Evolutionary conservation across 495 filamentous ascomycete genomes (phyloP), one percentile per base, ranked within the genome.

Genomic region (Elasticomyces elasticus): DNA sequence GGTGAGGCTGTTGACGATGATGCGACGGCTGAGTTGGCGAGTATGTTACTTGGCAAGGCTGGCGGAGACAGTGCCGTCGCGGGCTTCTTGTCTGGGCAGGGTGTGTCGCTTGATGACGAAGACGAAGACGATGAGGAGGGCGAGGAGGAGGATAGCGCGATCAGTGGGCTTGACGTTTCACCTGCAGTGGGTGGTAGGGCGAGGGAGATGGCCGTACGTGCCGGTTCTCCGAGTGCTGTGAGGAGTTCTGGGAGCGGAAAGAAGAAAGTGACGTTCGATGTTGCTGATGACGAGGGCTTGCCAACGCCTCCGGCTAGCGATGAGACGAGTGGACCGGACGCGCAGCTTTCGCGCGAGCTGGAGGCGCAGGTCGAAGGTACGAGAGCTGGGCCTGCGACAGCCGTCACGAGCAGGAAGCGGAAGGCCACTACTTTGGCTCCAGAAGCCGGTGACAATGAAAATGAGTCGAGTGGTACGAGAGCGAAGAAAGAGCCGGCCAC

Each of bases 1-100:
- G 58, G 61, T 23, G 57, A 69, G 44, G 58, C 46, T 27, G 59
- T 37, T 9, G 62, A 61, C 4, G 68, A 69, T 30, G 66, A 67
- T n/a, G 67, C 65, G 17, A 60, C 59, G 0, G 65, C 60, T 11
- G 55, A 65, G 26, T 28, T 70, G 35, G 64, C 66, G 22, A 50
- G 61, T 30, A 56, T 60, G 13, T 46, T 70, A 30, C 66, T 70
- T 5, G 59, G 52, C 9, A 55, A 52, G 22, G 55, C 41, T 15
- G 64, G 49, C 33, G 49, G 52, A 17, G 47, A 59, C 22, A 45
- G 27, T 22, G 60, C 54, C 15, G 38, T 65, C 9, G 33, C 55
- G 3, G 54, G 57, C 19, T 65, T 63, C 60, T 37, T 65, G 23
- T 49, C 57, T 12, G 51, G 57, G 54, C 62, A 64, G 51, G 61